Conservation (phyloP, 1,139 yeast genomes). For the Yamadazyma trypodendri region DNA sequence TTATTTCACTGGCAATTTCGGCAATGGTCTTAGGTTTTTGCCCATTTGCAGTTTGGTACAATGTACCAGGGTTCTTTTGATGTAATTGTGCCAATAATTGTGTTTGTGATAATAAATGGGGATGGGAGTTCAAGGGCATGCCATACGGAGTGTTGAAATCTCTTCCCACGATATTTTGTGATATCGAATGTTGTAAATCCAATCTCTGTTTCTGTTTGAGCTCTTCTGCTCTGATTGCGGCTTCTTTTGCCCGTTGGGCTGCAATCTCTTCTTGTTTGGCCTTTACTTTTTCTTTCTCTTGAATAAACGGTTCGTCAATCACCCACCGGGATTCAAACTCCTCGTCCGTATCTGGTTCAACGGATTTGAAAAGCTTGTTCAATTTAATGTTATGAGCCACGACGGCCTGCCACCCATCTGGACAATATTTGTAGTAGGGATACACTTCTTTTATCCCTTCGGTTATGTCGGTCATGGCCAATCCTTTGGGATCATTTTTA, state of each 20-base stretch:
- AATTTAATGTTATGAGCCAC: constrained; percentile 85
- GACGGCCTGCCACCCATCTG: constrained; percentile 97
- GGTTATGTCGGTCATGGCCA: constrained; percentile 82
- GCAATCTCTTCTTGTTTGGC: constrained; percentile 66
- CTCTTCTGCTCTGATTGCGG: constrained; percentile 53
- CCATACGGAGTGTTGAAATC: constrained; percentile 27
- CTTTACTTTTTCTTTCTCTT: constrained; percentile 75
- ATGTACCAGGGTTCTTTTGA: constrained; percentile 15
- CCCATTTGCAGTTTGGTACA: constrained; percentile 11
- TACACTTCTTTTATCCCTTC: constrained; percentile 82
- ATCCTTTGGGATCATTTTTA: constrained; percentile 61
- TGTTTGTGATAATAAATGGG: constrained; percentile 22
- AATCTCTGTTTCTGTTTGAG: constrained; percentile 41
- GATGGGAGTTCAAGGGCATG: constrained; percentile 17
- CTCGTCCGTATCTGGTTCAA: constrained; percentile 41
- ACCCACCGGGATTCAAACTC: constrained; percentile 95
- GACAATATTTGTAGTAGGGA: constrained; percentile 90
- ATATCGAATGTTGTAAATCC: constrained; percentile 29
- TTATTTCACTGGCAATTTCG: constrained; percentile 54
- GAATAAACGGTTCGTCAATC: constrained; percentile 76
- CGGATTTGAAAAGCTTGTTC: constrained; percentile 79
- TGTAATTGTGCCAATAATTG: constrained; percentile 26
- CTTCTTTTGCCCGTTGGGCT: constrained; percentile 57
- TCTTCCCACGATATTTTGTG: constrained; percentile 28
- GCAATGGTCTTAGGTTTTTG: constrained; percentile 51